Evolutionary conservation across 2,329 filamentous ascomycete genomes (phyloP).

Genomic region (Geosmithia flava): DNA sequence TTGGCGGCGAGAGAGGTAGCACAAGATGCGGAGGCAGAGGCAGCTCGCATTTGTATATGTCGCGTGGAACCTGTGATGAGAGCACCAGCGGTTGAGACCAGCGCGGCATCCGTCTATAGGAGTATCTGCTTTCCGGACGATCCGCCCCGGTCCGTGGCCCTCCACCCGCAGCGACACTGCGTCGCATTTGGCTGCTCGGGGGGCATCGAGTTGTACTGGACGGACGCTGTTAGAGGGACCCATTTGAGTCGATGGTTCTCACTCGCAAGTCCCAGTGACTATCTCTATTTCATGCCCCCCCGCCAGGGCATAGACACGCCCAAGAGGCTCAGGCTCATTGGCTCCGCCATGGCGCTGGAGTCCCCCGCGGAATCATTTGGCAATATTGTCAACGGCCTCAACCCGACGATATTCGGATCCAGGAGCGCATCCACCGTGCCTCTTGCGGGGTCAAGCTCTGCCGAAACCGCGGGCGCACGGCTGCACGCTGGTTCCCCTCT

Average conservation of each 20-base stretch:
- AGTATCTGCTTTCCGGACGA: slow-evolving; percentile 48
- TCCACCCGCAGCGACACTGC: slow-evolving; percentile 51
- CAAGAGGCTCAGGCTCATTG: slow-evolving; percentile 49
- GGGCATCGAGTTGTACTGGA: slow-evolving; percentile 52
- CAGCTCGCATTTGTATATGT: slow-evolving; percentile 10
- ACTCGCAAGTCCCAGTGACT: slow-evolving; percentile 38
- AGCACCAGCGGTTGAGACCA: slow-evolving; percentile 17
- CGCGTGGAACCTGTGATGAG: slow-evolving; percentile 7
- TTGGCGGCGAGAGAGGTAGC: neutral
- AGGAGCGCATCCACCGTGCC: slow-evolving; percentile 9
- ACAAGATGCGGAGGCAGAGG: neutral
- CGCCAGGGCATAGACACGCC: slow-evolving; percentile 33
- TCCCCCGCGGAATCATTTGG: slow-evolving; percentile 8
- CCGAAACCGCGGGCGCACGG: too few species aligned
- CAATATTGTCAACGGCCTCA: slow-evolving; percentile 9
- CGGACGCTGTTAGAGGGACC: slow-evolving; percentile 30
- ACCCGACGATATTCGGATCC: slow-evolving; percentile 8
- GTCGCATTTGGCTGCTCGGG: slow-evolving; percentile 53
- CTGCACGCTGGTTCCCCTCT: too few species aligned
- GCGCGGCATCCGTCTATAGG: slow-evolving; percentile 18
- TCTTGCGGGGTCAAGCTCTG: neutral
- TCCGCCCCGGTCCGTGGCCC: slow-evolving; percentile 50
- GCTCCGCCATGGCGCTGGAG: slow-evolving; percentile 34
- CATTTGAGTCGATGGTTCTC: slow-evolving; percentile 43
- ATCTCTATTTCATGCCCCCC: slow-evolving; percentile 47